Percentiles rank a stretch among this genome's conserved stretches.
Evolutionary conservation across 768 basidiomycete species (phyloP).

Genomic region (Boletus fagicola): DNA sequence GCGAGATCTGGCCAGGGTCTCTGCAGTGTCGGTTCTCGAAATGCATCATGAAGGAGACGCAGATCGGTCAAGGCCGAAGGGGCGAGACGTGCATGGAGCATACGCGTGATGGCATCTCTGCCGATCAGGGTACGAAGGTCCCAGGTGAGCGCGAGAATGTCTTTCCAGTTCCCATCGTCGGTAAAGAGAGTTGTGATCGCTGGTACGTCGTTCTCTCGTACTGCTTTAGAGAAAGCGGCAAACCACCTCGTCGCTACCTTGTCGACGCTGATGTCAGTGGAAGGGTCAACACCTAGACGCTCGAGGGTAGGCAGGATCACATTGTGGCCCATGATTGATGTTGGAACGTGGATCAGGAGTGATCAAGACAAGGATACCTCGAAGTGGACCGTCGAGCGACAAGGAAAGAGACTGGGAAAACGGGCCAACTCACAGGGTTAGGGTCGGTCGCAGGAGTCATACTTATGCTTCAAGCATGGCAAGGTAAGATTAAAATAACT

Average conservation of each 20-base stretch:
- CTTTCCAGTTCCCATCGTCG: slow-evolving; percentile 41
- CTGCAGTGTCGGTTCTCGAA: slow-evolving; percentile 26
- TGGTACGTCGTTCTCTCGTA: slow-evolving; percentile 18
- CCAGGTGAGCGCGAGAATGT: slow-evolving; percentile 47
- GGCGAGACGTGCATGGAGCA: slow-evolving; percentile 36
- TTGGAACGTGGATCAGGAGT: not conserved
- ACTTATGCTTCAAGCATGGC: too few species aligned
- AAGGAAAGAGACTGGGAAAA: not conserved
- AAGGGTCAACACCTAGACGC: slow-evolving; percentile 22
- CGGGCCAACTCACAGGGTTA: not conserved
- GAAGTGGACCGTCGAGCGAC: not conserved
- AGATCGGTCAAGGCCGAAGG: slow-evolving; percentile 17
- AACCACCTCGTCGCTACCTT: slow-evolving; percentile 31
- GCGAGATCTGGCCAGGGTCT: slow-evolving; percentile 48
- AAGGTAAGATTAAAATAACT: not conserved
- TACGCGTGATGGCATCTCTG: slow-evolving; percentile 29
- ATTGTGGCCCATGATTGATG: slow-evolving; percentile 2
- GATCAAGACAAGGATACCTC: not conserved
- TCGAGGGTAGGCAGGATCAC: slow-evolving; percentile 30
- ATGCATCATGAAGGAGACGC: slow-evolving; percentile 18
- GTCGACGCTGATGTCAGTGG: slow-evolving; percentile 10
- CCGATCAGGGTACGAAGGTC: slow-evolving; percentile 47
- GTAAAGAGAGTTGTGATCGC: slow-evolving; percentile 30
- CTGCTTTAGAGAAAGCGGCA: slow-evolving; percentile 16
- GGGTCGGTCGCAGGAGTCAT: not conserved